Base-by-base conservation (phyloP, 768 basidiomycete species). In the Boletus bicolor region DNA sequence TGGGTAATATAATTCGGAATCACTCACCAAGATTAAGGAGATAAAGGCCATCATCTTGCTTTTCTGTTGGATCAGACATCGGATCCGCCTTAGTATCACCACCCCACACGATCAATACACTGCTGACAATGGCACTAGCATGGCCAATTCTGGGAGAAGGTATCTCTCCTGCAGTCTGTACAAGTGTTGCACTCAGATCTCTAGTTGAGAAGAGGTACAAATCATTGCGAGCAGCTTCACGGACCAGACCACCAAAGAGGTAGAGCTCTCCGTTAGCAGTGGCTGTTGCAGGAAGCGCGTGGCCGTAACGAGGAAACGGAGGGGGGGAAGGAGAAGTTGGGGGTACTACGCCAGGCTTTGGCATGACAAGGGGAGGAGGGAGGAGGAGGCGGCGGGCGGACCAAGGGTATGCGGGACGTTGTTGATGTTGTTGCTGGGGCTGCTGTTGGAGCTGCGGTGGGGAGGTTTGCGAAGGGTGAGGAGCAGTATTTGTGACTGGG, bases 31-130 rank as follows among this genome's bases (percentile, higher is more conserved):
- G 82, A 71, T 98, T 98, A 45, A 99, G 78, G 10, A 99, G 79
- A 78, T 98, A 98, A 43, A 98, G 76, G 0, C 85, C 89, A 70
- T 98, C 92, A 68, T 98, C 97, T 73, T 94, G 91, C 62, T 82
- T 85, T 57, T 93, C 93, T 10, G 77, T 75, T 9, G 77, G 77
- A 61, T 78, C 82, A 34, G 79, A 75, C 70, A 77, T 82, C 24
- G 77, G 76, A 63, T 87, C 86, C 14, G 86, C 83, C 73, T 93
- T 95, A 4, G 95, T 98, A 69, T 99, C 97, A 26, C 96, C 97
- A 34, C 97, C 97, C 97, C 97, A 99, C 4, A 98, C 88, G 56
- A 98, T 90, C 56, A 99, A 78, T 48, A 98, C 96, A 66, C 89
- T 93, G 71, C 93, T 93, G 54, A 98, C 93, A 48, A 98, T 84